phyloP scores from a whole-genome alignment of 257 asterid species.

The Solanum pinnatisectum region DNA sequence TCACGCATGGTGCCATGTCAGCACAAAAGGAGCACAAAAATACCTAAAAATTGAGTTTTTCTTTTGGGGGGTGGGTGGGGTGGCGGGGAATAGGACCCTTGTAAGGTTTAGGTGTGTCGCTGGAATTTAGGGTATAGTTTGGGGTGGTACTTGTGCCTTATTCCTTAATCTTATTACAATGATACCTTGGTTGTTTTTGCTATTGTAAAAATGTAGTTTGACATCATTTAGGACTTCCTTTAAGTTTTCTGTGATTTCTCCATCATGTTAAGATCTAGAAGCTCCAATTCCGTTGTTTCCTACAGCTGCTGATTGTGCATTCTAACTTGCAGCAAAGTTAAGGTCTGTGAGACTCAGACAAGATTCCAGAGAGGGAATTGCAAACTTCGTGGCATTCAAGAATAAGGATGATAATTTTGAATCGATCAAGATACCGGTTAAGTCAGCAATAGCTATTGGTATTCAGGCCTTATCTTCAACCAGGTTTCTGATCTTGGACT shows the following conservation, averaged over 20 bases:
- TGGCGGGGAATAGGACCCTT: neutral
- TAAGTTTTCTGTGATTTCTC: constrained; percentile 2
- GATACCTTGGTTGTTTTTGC: neutral
- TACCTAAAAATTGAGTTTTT: neutral
- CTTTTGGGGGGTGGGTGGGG: neutral
- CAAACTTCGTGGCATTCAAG: constrained; percentile 47
- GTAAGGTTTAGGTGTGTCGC: neutral
- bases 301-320: constrained; percentile 63
- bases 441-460: constrained; percentile 49
- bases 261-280: constrained; percentile 14
- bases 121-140: neutral
- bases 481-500: constrained; percentile 59
- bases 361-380: constrained; percentile 44
- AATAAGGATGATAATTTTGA: constrained; percentile 25
- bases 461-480: constrained; percentile 49
- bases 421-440: constrained; percentile 20
- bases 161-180: neutral
- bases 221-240: neutral
- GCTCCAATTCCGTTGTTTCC: constrained; percentile 19
- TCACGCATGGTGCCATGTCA: neutral
- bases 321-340: constrained; percentile 69
- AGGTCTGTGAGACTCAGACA: constrained; percentile 56
- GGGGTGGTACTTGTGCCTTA: neutral
- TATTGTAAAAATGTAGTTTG: neutral
- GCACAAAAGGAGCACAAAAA: neutral